phyloP scores from a whole-genome alignment of 2,329 filamentous ascomycete genomes.

The Sporothrix curviconia region DNA sequence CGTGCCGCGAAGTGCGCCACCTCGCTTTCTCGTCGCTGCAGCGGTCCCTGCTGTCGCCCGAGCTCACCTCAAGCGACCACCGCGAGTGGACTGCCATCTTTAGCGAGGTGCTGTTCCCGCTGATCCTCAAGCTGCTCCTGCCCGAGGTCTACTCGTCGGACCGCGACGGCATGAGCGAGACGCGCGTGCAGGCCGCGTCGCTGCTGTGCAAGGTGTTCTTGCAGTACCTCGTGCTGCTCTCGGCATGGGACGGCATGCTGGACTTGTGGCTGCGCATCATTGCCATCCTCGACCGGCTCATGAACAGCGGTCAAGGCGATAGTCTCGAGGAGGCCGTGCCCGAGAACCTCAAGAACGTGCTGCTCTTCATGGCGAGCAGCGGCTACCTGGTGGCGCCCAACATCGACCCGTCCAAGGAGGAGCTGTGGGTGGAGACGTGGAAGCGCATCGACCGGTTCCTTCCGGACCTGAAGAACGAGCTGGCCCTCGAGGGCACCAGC shows the following conservation, averaged over 20 bases:
- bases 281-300: slow-evolving; percentile 88
- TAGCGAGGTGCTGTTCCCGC: slow-evolving; percentile 83
- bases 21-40: slow-evolving; percentile 82
- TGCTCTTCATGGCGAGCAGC: slow-evolving; percentile 89
- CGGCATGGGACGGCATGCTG: slow-evolving; percentile 80
- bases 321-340: slow-evolving; percentile 89
- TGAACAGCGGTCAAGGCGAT: slow-evolving; percentile 91
- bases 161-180: slow-evolving; percentile 89
- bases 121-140: slow-evolving; percentile 80
- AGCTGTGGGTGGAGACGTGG: slow-evolving; percentile 57
- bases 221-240: slow-evolving; percentile 80
- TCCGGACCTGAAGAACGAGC: slow-evolving; percentile 51
- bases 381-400: slow-evolving; percentile 72
- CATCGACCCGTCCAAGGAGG: slow-evolving; percentile 47
- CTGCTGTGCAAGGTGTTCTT: slow-evolving; percentile 92
- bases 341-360: slow-evolving; percentile 91
- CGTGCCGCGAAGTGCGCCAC: slow-evolving; percentile 85
- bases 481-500: slow-evolving; percentile 42
- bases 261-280: slow-evolving; percentile 89
- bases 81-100: slow-evolving; percentile 95
- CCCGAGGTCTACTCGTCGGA: slow-evolving; percentile 92
- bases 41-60: slow-evolving; percentile 74
- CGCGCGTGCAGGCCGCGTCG: slow-evolving; percentile 82
- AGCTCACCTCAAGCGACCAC: slow-evolving; percentile 75
- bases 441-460: slow-evolving; percentile 60